Evolutionary conservation across 768 basidiomycete genomes (phyloP), one percentile per base, ranked within the genome.

Genomic region (Boletus subparvulus): DNA sequence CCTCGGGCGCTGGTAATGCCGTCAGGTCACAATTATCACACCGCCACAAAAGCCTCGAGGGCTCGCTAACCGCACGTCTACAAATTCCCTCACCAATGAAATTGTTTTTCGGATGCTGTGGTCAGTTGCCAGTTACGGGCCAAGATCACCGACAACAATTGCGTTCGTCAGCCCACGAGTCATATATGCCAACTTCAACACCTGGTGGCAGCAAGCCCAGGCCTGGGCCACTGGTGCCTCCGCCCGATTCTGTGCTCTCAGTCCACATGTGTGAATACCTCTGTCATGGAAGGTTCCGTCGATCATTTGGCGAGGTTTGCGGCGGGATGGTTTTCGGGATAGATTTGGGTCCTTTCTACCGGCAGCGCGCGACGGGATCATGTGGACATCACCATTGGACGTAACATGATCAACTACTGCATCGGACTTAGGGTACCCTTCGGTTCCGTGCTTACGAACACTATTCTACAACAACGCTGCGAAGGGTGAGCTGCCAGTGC

Each of bases 121-220:
- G n/a, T 8, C 14, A 41, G 59, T 55, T 30, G 39, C 21, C 35
- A 37, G 3, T 42, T 12, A 13, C 52, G 36, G n/a, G 39, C 39
- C 30, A 47, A 50, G 48, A 12, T 53, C 41, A 39, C 43, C 24
- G 58, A 46, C n/a, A 33, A 47, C 36, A 24, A 54, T 26, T n/a
- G n/a, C 37, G 10, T 17, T 6, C 26, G 14, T 45, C 39, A 41
- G n/a, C 6, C 19, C 16, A 44, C 13, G 42, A 36, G 37, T 35
- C 30, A 44, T 9, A 6, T 12, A 6, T 28, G 21, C 17, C 19
- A 19, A 17, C 11, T 4, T 56, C 3, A 16, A 40, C n/a, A 17
- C 19, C 21, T 3, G 35, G 24, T 40, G 53, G 52, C 28, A 37
- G 33, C 45, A 0, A 30, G 11, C n/a, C 8, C 35, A 10, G 11